Conservation (phyloP, 1,284 basidiomycete species). For the Malassezia japonica region DNA sequence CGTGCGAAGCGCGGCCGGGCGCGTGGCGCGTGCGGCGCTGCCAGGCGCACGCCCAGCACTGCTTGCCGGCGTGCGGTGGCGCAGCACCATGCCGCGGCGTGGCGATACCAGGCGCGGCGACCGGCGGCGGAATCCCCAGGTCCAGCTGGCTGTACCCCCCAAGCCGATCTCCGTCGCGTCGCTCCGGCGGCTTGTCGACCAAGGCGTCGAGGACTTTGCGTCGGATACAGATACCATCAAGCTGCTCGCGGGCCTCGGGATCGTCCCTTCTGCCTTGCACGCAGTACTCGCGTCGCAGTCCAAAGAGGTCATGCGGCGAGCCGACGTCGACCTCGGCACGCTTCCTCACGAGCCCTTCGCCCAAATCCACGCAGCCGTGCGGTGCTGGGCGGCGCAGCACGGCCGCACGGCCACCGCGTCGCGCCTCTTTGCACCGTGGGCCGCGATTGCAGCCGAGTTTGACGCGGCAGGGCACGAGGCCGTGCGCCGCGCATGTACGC, state of each 20-base stretch:
- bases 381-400: not conserved
- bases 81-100: not conserved
- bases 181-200: not conserved
- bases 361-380: not conserved
- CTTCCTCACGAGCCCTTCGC: not conserved
- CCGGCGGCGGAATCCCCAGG: not conserved
- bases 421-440: not conserved
- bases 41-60: no score
- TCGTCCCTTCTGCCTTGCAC: not conserved
- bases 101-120: no score
- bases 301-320: not conserved
- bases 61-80: no score
- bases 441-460: not conserved
- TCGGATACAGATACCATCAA: not conserved
- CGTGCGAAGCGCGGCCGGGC: not conserved
- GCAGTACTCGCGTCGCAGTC: not conserved
- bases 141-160: not conserved
- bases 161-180: not conserved
- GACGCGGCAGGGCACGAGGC: conserved; percentile 4
- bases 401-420: not conserved
- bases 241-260: not conserved
- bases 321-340: not conserved
- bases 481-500: conserved; percentile 6
- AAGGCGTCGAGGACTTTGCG: not conserved
- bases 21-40: not conserved